These are phyloP conservation scores for Picea engelmannii DNA, from an alignment of 83 land plant species.

Conservation along the genomic window DNA sequence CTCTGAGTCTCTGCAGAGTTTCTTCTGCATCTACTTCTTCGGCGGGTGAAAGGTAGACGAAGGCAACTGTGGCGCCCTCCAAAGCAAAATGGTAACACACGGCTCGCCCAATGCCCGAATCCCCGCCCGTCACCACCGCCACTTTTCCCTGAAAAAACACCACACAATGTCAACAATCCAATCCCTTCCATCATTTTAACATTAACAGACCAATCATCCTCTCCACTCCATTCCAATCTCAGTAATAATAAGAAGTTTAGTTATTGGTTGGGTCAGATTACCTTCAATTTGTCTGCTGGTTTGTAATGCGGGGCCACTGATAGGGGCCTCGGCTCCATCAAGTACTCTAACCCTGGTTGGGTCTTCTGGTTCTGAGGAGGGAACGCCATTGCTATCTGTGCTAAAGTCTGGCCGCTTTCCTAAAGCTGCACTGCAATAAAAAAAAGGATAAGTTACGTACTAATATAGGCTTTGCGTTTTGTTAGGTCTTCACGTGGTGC, in stretches of 20 bases:
- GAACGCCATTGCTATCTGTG: too few relatives aligned
- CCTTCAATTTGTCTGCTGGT: neutral
- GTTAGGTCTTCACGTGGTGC: too few relatives aligned
- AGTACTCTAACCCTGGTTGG: neutral
- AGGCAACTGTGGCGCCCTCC: slow-evolving; percentile 22
- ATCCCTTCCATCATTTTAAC: too few relatives aligned
- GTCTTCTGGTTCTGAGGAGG: too few relatives aligned
- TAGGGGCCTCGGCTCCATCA: slow-evolving; percentile 2
- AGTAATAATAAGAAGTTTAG: too few relatives aligned
- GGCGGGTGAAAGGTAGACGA: slow-evolving; percentile 6
- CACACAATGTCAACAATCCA: neutral
- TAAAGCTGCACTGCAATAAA: too few relatives aligned
- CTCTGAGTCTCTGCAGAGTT: neutral
- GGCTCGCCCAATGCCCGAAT: slow-evolving; percentile 23
- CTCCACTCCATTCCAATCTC: too few relatives aligned
- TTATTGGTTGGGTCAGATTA: too few relatives aligned
- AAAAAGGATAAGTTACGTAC: too few relatives aligned
- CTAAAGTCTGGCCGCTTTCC: too few relatives aligned
- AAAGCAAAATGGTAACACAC: slow-evolving; percentile 17
- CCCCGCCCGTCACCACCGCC: slow-evolving; percentile 25
- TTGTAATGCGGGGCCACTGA: neutral
- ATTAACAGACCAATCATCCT: too few relatives aligned
- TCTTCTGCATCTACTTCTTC: slow-evolving; percentile 21
- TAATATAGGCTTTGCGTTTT: too few relatives aligned
- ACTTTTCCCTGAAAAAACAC: slow-evolving; percentile 17